Base-by-base conservation (phyloP, 495 filamentous ascomycete species). In the Annulohypoxylon bovei region DNA sequence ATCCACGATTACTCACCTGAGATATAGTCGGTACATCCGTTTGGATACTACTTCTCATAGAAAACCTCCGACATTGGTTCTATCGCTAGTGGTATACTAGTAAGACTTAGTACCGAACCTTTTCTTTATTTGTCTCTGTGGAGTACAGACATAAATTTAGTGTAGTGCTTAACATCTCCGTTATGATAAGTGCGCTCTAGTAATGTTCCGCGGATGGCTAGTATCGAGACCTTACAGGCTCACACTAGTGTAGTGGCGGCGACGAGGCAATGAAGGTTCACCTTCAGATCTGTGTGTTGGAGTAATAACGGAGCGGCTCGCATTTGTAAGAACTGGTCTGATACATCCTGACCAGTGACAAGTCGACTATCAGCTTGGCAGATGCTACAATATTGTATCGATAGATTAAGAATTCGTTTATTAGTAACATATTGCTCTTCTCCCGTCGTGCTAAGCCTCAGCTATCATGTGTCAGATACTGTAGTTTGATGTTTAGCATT, bases 401-500 rank as follows among this genome's bases (percentile, higher is more conserved):
- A 44, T 61, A 65, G 40, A 54, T 63, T 54, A 56, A 57, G 39
- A 18, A 12, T 42, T 66, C 55, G 62, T 49, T 62, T 62, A 28
- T 62, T 46, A 61, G 25, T 58, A 56, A 37, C 42, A 49, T 52
- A 63, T 61, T 60, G 42, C 20, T 53, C 20, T 53, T 42, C n/a
- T 16, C 37, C 6, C 22, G 46, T 44, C 11, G 30, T 30, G 40
- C 35, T 35, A 25, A 47, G 22, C 22, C 62, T 39, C 32, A 55
- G 4, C 28, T 54, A 22, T 63, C 52, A 61, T 68, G 54, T 61
- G 14, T 72, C 54, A 67, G 47, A 70, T 61, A 25, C 9, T 58
- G 20, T 40, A 39, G 67, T 58, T 68, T 59, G 59, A 59, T 64
- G 67, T 65, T 61, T 59, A 49, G 59, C 70, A 72, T 68, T 32